These are phyloP conservation scores for Flaveria sonorensis DNA, from an alignment of 129 eudicot species.

Conservation along the genomic window DNA sequence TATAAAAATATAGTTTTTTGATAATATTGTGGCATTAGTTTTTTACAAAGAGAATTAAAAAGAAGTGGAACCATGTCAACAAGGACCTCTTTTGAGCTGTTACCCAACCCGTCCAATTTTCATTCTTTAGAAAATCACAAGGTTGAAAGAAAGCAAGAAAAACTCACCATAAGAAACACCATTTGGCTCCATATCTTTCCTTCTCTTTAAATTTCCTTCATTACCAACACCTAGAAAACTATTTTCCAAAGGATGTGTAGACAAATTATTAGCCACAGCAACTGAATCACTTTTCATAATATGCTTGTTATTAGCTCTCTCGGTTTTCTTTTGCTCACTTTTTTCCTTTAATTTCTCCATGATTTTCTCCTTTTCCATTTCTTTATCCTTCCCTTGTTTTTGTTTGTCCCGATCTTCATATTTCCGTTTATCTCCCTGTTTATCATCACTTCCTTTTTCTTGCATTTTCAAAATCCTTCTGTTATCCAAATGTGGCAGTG, in stretches of 20 bases:
- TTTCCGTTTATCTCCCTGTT: slow-evolving; percentile 29
- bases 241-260: slow-evolving; percentile 22
- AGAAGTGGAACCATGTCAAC: background rate
- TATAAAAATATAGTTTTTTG: background rate
- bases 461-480: slow-evolving; percentile 42
- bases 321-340: slow-evolving; percentile 40
- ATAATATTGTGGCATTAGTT: background rate
- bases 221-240: slow-evolving; percentile 29
- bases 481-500: slow-evolving; percentile 38
- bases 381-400: slow-evolving; percentile 49
- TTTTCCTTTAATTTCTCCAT: slow-evolving; percentile 47
- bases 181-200: slow-evolving; percentile 60
- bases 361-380: slow-evolving; percentile 43
- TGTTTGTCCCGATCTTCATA: slow-evolving; percentile 42
- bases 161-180: slow-evolving; percentile 69
- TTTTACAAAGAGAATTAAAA: background rate
- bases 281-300: slow-evolving; percentile 28
- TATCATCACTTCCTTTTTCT: slow-evolving; percentile 50
- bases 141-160: slow-evolving; percentile 13
- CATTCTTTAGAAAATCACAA: background rate
- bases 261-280: slow-evolving; percentile 15
- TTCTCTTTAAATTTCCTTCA: slow-evolving; percentile 50
- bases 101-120: background rate
- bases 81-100: background rate
- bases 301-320: slow-evolving; percentile 37